Percentiles rank a stretch among this genome's conserved stretches.
Evolutionary conservation across 2,329 filamentous ascomycete genomes (phyloP).

Genomic region (Grosmannia huntii): DNA sequence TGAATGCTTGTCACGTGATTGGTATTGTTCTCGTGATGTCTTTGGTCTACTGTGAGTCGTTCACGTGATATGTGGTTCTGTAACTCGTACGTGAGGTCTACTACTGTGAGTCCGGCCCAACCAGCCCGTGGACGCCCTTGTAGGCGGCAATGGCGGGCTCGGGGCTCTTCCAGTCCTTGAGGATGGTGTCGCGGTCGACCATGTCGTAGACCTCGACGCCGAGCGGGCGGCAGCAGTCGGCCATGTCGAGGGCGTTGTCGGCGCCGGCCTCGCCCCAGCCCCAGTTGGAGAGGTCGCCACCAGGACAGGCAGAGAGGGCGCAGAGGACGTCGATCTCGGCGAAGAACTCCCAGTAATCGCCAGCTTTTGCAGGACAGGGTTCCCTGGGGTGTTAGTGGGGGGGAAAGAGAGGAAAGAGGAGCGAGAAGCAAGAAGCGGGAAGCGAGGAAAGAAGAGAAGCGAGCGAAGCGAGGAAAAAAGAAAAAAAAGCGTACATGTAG

Average conservation of each 20-base stretch:
- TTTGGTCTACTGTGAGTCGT: no score
- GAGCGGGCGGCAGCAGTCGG: constrained; percentile 58
- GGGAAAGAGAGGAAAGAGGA: neutral
- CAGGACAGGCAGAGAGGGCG: constrained; percentile 50
- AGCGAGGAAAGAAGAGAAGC: neutral
- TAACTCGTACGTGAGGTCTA: no score
- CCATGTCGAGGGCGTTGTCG: constrained; percentile 40
- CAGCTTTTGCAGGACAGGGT: constrained; percentile 39
- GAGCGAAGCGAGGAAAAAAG: neutral
- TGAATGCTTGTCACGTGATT: no score
- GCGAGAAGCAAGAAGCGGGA: no score
- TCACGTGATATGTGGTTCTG: no score
- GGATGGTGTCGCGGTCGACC: neutral
- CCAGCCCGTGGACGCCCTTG: constrained; percentile 2
- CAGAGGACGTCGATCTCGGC: constrained; percentile 64
- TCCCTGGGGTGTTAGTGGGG: constrained; percentile 1
- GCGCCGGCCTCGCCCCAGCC: constrained; percentile 59
- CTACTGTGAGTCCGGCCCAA: neutral
- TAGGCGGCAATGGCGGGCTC: neutral
- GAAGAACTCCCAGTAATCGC: constrained; percentile 61
- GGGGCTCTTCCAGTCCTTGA: constrained; percentile 1
- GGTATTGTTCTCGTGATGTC: no score
- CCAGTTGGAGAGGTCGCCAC: constrained; percentile 72
- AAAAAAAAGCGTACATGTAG: constrained; percentile 45
- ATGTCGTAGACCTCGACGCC: constrained; percentile 52